A percentile compares a stretch with the other conserved stretches of the same genome.
Conservation (phyloP, 2,329 filamentous ascomycete species). For the Diaporthe ilicicola region DNA sequence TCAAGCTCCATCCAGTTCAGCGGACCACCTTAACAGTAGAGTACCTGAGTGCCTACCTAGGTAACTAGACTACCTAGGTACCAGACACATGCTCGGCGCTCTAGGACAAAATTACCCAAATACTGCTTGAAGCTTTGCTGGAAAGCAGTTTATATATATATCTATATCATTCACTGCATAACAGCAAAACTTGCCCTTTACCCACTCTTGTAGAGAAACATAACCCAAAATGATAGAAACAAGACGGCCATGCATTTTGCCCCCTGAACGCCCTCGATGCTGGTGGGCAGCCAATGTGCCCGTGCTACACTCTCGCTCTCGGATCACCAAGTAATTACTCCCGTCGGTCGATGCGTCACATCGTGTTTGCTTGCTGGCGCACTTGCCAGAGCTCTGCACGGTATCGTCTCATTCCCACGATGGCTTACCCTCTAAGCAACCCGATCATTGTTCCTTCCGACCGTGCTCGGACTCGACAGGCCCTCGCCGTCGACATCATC, state of each 20-base stretch:
- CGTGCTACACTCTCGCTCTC: background rate
- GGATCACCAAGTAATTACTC: background rate
- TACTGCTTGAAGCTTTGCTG: background rate
- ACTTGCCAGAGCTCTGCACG: background rate
- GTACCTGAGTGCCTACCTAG: no score
- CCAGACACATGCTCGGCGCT: no score
- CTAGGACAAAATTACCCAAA: background rate
- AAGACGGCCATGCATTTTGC: constrained; percentile 19
- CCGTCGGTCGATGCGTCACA: background rate
- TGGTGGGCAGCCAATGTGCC: background rate
- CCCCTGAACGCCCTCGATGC: constrained; percentile 30
- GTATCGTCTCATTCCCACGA: background rate
- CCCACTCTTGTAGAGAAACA: background rate
- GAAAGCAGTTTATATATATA: background rate
- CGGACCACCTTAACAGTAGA: no score
- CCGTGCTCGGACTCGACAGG: constrained; percentile 57
- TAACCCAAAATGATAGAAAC: background rate
- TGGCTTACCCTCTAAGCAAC: constrained; percentile 35
- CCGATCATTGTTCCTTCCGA: constrained; percentile 56
- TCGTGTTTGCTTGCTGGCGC: background rate
- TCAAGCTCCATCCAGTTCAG: background rate
- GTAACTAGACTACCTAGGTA: no score
- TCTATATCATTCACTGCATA: background rate
- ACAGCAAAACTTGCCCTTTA: background rate
- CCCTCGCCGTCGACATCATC: constrained; percentile 39